Conservation (phyloP, 2,329 filamentous ascomycete genomes). For the Eutypa lata region DNA sequence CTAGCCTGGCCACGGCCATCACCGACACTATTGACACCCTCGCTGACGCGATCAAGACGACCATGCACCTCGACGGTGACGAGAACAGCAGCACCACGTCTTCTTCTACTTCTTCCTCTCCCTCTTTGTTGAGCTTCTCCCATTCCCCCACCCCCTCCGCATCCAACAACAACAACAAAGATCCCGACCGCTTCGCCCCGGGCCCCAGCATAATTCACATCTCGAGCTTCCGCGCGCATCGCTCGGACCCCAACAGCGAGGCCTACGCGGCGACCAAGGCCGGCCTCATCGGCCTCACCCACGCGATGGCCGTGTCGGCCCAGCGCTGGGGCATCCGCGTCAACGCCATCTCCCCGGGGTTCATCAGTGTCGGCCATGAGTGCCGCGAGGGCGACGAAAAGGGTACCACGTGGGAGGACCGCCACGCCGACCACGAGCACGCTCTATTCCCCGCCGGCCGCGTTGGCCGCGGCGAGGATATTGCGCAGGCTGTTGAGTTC, state of each 20-base stretch:
- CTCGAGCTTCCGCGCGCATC: conserved; percentile 42
- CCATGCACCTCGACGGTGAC: conserved; percentile 4
- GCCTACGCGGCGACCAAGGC: conserved; percentile 42
- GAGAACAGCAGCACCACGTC: neutral
- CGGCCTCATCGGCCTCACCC: conserved; percentile 32
- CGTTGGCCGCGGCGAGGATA: conserved; percentile 41
- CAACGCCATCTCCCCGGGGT: conserved; percentile 41
- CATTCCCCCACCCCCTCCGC: no score
- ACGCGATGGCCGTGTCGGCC: conserved; percentile 33
- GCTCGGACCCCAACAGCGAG: conserved; percentile 45
- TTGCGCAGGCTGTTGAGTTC: conserved; percentile 40
- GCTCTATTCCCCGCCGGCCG: conserved; percentile 40
- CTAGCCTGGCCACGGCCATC: no score
- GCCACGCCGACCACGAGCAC: conserved; percentile 34
- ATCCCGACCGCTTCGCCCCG: conserved; percentile 15
- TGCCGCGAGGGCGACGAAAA: conserved; percentile 40
- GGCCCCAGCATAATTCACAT: conserved; percentile 45
- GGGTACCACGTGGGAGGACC: conserved; percentile 31
- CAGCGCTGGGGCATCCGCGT: conserved; percentile 30
- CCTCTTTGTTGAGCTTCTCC: no score
- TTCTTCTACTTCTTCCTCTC: no score
- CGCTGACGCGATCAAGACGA: no score
- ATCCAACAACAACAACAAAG: neutral
- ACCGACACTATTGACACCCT: no score
- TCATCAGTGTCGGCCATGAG: conserved; percentile 45